phyloP scores from a whole-genome alignment of 164 flowering plant genomes.

The Saururus chinensis region DNA sequence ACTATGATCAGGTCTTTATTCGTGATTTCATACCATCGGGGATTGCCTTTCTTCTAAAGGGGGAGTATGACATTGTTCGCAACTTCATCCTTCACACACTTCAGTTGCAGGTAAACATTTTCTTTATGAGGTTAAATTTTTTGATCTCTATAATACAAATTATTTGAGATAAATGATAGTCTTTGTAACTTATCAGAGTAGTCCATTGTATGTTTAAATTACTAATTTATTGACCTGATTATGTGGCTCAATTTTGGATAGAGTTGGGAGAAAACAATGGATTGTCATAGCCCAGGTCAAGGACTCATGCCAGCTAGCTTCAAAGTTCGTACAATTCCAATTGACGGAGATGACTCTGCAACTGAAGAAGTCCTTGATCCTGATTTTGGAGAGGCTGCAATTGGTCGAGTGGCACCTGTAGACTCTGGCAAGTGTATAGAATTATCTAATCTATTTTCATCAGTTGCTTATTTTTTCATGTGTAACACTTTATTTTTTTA shows the following conservation, averaged over 20 bases:
- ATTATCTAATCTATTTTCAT: background rate
- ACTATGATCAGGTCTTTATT: slow-evolving; percentile 78
- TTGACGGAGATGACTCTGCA: slow-evolving; percentile 65
- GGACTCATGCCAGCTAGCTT: slow-evolving; percentile 90
- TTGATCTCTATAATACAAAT: too few relatives aligned
- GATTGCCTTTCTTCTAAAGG: slow-evolving; percentile 71
- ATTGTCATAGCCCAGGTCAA: slow-evolving; percentile 82
- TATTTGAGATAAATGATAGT: background rate
- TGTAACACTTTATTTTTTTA: slow-evolving; percentile 8
- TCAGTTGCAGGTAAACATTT: slow-evolving; percentile 56
- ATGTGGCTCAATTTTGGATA: slow-evolving; percentile 6
- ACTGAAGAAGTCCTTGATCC: slow-evolving; percentile 76
- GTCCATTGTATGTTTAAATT: background rate
- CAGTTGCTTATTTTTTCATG: background rate
- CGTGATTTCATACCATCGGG: slow-evolving; percentile 82
- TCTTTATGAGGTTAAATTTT: background rate
- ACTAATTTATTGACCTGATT: too few relatives aligned
- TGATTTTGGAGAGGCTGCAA: slow-evolving; percentile 86
- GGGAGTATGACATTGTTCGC: slow-evolving; percentile 75
- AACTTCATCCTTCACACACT: slow-evolving; percentile 77
- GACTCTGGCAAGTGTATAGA: slow-evolving; percentile 48
- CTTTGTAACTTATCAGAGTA: background rate
- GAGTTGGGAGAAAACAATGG: slow-evolving; percentile 94
- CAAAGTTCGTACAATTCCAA: slow-evolving; percentile 71
- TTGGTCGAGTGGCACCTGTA: slow-evolving; percentile 89